phyloP scores from a whole-genome alignment of 2,329 filamentous ascomycete species.

The Colletotrichum viniferum region DNA sequence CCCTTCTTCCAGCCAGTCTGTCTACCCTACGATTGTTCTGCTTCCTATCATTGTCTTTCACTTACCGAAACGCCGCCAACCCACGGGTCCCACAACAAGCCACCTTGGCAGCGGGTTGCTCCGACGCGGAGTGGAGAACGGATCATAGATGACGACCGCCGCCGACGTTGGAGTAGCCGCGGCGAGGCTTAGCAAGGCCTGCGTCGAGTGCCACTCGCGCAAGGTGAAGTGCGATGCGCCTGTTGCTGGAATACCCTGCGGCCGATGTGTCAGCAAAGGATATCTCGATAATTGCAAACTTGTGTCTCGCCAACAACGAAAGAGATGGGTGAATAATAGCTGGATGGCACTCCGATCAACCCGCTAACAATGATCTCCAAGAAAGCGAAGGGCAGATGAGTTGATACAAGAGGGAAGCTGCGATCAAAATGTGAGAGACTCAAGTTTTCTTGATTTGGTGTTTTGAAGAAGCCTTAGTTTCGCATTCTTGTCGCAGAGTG shows the following conservation, averaged over 20 bases:
- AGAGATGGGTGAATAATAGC: background rate
- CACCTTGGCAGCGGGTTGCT: background rate
- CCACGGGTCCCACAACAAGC: background rate
- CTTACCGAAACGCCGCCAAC: background rate
- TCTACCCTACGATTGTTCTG: background rate
- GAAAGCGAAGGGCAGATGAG: background rate
- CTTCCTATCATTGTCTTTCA: background rate
- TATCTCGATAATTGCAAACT: background rate
- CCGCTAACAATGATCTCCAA: accelerated
- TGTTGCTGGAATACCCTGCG: background rate
- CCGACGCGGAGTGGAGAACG: background rate
- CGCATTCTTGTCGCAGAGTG: no score
- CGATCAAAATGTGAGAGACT: background rate
- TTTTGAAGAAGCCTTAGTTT: no score
- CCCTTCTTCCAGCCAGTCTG: background rate
- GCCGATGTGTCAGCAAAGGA: background rate
- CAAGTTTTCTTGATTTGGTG: no score
- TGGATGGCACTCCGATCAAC: background rate
- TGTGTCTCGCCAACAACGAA: background rate
- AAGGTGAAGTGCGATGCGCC: background rate
- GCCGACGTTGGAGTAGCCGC: background rate
- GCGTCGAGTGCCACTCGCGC: background rate
- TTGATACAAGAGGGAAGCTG: background rate
- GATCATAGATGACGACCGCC: background rate
- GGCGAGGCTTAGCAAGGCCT: background rate